Percentiles rank a stretch among this genome's conserved stretches.
These are phyloP conservation scores for Omphalotus guepiniiformis DNA, from an alignment of 768 basidiomycete species.

Conservation along the genomic window DNA sequence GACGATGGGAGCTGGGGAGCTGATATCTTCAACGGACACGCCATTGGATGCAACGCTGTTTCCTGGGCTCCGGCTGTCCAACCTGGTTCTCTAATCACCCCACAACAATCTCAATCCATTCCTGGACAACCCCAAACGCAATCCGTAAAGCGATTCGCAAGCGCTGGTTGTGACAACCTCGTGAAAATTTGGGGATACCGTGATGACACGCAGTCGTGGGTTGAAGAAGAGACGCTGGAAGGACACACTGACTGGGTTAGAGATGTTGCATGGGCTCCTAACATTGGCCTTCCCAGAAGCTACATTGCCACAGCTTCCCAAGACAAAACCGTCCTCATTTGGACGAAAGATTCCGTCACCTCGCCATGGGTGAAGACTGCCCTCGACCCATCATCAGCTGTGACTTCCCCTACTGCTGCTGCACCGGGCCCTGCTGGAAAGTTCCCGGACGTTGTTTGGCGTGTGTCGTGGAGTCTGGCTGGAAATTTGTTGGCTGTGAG, in stretches of 20 bases:
- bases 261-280: slow-evolving; percentile 99
- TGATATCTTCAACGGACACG: slow-evolving; percentile 92
- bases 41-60: slow-evolving; percentile 94
- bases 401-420: slow-evolving; percentile 40
- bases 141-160: slow-evolving; percentile 90
- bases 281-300: slow-evolving; percentile 88
- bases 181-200: slow-evolving; percentile 93
- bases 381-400: slow-evolving; percentile 64
- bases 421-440: slow-evolving; percentile 52
- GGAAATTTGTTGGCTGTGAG: slow-evolving; percentile 96
- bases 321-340: slow-evolving; percentile 87
- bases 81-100: slow-evolving; percentile 79
- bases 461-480: slow-evolving; percentile 97
- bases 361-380: slow-evolving; percentile 77
- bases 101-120: slow-evolving; percentile 35
- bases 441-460: slow-evolving; percentile 97
- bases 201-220: slow-evolving; percentile 85
- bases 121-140: slow-evolving; percentile 34
- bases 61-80: slow-evolving; percentile 95
- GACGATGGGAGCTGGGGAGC: slow-evolving; percentile 97
- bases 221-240: slow-evolving; percentile 84
- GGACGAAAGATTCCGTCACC: slow-evolving; percentile 80
- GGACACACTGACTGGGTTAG: slow-evolving; percentile 98
- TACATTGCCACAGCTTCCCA: slow-evolving; percentile 97
- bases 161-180: slow-evolving; percentile 93